phyloP scores from a whole-genome alignment of 495 filamentous ascomycete species.

The Xylaria acuta region DNA sequence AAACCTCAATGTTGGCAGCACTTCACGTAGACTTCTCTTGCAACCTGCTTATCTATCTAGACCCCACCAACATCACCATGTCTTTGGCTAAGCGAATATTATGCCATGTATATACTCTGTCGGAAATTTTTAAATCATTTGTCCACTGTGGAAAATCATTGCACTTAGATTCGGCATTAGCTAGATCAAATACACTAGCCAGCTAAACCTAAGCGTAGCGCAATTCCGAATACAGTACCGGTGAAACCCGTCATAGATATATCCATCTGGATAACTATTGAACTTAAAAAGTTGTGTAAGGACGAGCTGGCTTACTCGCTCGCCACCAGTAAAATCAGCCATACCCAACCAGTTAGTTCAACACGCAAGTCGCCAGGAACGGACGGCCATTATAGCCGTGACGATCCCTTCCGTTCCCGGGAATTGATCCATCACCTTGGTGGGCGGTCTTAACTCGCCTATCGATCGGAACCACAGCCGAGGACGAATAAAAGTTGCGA shows the following conservation, averaged over 20 bases:
- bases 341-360: too few relatives aligned
- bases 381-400: neutral
- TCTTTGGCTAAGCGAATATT: neutral
- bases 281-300: neutral
- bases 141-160: neutral
- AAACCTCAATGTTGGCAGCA: neutral
- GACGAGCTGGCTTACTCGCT: neutral
- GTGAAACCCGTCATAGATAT: neutral
- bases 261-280: neutral
- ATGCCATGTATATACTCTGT: neutral
- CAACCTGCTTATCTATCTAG: neutral
- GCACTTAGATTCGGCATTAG: neutral
- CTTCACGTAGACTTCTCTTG: neutral
- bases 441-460: neutral
- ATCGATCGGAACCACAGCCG: constrained; percentile 2
- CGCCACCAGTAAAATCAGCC: too few relatives aligned
- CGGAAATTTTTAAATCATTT: neutral
- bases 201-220: neutral
- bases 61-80: neutral
- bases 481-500: neutral
- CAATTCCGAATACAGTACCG: neutral
- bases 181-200: neutral
- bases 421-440: neutral
- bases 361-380: neutral
- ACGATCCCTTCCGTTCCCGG: constrained; percentile 9